phyloP scores from a whole-genome alignment of 2,329 filamentous ascomycete species.

The Epichloe bromicola region DNA sequence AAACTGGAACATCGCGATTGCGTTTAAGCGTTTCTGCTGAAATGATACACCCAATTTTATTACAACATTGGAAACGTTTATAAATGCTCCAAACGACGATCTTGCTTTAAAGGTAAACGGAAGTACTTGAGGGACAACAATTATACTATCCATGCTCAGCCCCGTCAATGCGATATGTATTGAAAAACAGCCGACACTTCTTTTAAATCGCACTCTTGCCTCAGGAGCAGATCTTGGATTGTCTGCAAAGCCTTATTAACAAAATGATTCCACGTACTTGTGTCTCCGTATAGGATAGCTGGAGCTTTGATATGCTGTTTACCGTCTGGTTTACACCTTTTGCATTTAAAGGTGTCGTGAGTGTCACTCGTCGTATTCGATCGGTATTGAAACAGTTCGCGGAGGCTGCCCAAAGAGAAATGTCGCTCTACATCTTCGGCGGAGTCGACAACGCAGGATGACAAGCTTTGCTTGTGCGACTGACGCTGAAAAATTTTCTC shows the following conservation, averaged over 20 bases:
- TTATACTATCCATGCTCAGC: neutral
- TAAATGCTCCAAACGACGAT: too few species aligned
- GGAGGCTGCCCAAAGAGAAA: slow-evolving; percentile 80
- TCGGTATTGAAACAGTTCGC: slow-evolving; percentile 90
- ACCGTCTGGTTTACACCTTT: slow-evolving; percentile 79
- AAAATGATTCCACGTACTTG: slow-evolving; percentile 99
- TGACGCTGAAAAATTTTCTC: slow-evolving; percentile 99
- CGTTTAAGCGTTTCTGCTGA: too few species aligned
- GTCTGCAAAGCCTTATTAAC: slow-evolving; percentile 63
- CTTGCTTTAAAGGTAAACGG: too few species aligned
- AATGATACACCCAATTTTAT: too few species aligned
- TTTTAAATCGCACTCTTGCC: slow-evolving; percentile 67
- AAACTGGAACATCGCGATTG: too few species aligned
- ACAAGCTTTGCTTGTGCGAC: slow-evolving; percentile 93
- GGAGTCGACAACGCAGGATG: slow-evolving; percentile 89
- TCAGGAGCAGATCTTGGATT: slow-evolving; percentile 82
- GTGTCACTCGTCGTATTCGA: slow-evolving; percentile 79
- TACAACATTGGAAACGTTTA: too few species aligned
- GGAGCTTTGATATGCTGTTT: slow-evolving; percentile 80
- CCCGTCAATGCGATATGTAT: slow-evolving; percentile 72
- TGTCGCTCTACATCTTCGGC: slow-evolving; percentile 95
- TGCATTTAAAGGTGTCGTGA: slow-evolving; percentile 98
- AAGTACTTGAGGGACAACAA: neutral
- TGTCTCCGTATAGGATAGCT: slow-evolving; percentile 94
- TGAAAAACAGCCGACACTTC: slow-evolving; percentile 94